Evolutionary conservation across 1,284 basidiomycete species (phyloP), one percentile per base, ranked within the genome.

Genomic region (Cystobasidiaceae sp.): DNA sequence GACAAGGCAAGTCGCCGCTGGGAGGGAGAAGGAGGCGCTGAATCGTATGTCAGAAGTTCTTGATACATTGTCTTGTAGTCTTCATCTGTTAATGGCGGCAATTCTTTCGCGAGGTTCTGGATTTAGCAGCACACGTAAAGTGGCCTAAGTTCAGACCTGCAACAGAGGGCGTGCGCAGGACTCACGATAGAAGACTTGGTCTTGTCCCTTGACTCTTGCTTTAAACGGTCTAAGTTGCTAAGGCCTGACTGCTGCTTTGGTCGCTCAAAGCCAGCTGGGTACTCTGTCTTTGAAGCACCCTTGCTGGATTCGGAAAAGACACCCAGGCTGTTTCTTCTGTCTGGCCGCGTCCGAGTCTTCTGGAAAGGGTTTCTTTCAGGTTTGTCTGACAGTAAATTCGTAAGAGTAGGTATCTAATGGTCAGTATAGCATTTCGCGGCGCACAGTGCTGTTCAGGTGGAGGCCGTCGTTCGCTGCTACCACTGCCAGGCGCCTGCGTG

Each of bases 61-160:
- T 52, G 34, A 28, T 62, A 62, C 21, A 62, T 51, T 33, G 52
- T 39, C 8, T 25, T 17, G 30, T 51, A 52, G 37, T 44, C 60
- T 45, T 52, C 60, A 30, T 62, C 50, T 23, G 60, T 62, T 27
- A 62, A 51, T 34, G 48, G 49, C 19, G 60, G 60, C 23, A 62
- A 25, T 9, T 52, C 37, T 37, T 62, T 54, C n/a, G 49, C 60
- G 6, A 49, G 30, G 39, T 45, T 49, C 60, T 62, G 19, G 8
- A 50, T 9, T 13, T 21, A 33, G 25, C 11, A 15, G 21, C 17
- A 11, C 28, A 58, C 41, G 46, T 7, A 44, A n/a, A 23, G 37
- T 28, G 28, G 33, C 54, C 23, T 27, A n/a, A 2, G 11, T 6
- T 37, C 8, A 23, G 3, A 23, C 23, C 19, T 41, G 15, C 7